Evolutionary conservation across 176 grass and related monocot species (phyloP), one percentile per base, ranked within the genome.

Genomic region (Triticum urartu): DNA sequence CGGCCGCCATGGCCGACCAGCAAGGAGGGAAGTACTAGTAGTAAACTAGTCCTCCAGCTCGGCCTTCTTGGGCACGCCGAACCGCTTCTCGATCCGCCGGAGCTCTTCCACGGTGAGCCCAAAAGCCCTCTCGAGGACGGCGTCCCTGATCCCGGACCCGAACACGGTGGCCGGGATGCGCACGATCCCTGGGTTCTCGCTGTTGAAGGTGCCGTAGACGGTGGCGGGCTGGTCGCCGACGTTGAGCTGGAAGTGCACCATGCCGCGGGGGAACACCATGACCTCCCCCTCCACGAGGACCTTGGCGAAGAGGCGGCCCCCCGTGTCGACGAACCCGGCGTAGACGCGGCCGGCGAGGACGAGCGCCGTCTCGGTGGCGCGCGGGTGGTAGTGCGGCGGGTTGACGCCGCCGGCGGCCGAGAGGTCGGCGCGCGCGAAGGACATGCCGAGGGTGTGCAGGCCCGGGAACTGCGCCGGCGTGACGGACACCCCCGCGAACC

Each of bases 241-340:
- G 90, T 97, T 97, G 75, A 94, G 82, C 92, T 97, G 94, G 88
- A 97, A 97, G 75, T 97, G 92, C 50, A 97, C 56, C 94, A 97
- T 90, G 22, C 70, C 94, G 0, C 47, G 54, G 4, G 91, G 94
- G 88, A 94, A 97, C 67, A 96, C 94, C 94, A 97, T 97, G 17
- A 97, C 94, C 36, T 97, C 89, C 13, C 94, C 94, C 12, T 82
- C 74, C 79, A 85, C 91, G 59, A 97, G 81, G 69, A 97, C 89
- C 85, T 90, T 97, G 69, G 94, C 85, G 90, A 91, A 93, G 38
- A 97, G 3, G 63, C 86, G 92, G 0, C 94, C 94, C 0, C 9
- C 88, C 0, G 94, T 86, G 85, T 97, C 94, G 3, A 97, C 91
- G 80, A 97, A 97, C 7, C 94, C 94, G 2, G 92, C 88, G 79